Base-by-base conservation (phyloP, 2,329 filamentous ascomycete genomes). In the Paracorniculantispora psalliotae region DNA sequence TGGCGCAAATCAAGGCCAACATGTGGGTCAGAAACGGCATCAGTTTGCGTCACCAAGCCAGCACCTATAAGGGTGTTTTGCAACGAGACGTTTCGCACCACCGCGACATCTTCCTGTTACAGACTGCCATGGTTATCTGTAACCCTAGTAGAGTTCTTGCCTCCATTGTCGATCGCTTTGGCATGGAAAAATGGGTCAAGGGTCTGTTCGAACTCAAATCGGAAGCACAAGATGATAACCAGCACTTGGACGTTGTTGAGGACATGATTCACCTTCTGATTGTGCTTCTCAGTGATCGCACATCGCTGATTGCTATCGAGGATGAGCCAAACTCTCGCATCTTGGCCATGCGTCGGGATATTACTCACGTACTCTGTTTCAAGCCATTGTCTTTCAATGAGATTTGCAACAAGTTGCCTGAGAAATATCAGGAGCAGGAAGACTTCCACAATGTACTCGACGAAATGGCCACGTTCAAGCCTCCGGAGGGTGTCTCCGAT, bases 21-120 rank as follows among this genome's bases (percentile, higher is more conserved):
- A 96, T 97, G 87, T 99, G 96, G 94, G 93, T 99, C 63, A 87
- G 94, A 59, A 99, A 99, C 69, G 94, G 94, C 2, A 91, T 99
- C 69, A 97, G 93, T 67, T 82, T 99, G 54, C 86, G 93, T 41
- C 94, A 99, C 71, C 94, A 99, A 73, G 94, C 96, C 71, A 89
- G 89, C 55, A 94, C 92, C 19, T 99, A 99, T 71, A 87, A 92
- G 17, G 92, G 91, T 43, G 91, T 97, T 15, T 85, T 86, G 12
- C 91, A 96, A 67, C 83, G 94, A 64, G 94, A 99, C 72, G 90
- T 97, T 21, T 92, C 91, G 1, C 93, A 97, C 68, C 93, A 97
- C 67, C 86, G 94, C 60, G 96, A 99, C 69, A 90, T 99, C 47
- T 96, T 97, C 72, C 82, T 99, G 52, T 76, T 99, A 15, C 94